Evolutionary conservation across 2,329 filamentous ascomycete genomes (phyloP), one percentile per base, ranked within the genome.

Genomic region (Paraphoma chrysanthemicola): DNA sequence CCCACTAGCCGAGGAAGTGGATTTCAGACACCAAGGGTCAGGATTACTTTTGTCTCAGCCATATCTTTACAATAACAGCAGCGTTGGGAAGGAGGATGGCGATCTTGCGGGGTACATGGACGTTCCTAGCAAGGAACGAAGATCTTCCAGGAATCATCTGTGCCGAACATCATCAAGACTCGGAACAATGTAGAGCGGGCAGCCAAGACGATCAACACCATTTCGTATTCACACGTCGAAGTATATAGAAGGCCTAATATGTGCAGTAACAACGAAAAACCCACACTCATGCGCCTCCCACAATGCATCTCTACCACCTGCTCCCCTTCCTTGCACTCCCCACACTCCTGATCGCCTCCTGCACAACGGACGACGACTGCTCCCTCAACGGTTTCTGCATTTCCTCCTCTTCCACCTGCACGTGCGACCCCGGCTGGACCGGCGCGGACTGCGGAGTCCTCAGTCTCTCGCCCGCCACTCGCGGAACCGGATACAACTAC

Each of bases 401-500:
- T 1, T 23, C 53, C 43, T 53, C 59, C 1, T 18, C 53, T 42
- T 53, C 59, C 1, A 48, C 30, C 12, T 69, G 67, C 50, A 43
- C 51, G 16, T 68, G 64, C 66, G 81, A 83, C 46, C 60, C 76
- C 0, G 81, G 82, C 10, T 83, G 82, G 81, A 73, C 69, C 14
- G 76, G 71, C 0, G 53, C 63, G 1, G 79, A 82, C 59, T 84
- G 82, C 52, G 77, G 81, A 4, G 67, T 75, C 7, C 73, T 84
- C 0, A 80, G 83, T 51, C 71, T 83, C 2, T 71, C 68, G 1
- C 80, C 81, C 0, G 80, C 77, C 0, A 75, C 70, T 4, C 66
- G 75, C 36, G 66, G 71, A 43, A 76, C 74, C 0, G 82, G 81
- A 1, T 83, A 83, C 62, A 83, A 84, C 57, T 70, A 79, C 52